Evolutionary conservation across 805 yeast genomes (phyloP).

Genomic region (Yarrowia sp.): DNA sequence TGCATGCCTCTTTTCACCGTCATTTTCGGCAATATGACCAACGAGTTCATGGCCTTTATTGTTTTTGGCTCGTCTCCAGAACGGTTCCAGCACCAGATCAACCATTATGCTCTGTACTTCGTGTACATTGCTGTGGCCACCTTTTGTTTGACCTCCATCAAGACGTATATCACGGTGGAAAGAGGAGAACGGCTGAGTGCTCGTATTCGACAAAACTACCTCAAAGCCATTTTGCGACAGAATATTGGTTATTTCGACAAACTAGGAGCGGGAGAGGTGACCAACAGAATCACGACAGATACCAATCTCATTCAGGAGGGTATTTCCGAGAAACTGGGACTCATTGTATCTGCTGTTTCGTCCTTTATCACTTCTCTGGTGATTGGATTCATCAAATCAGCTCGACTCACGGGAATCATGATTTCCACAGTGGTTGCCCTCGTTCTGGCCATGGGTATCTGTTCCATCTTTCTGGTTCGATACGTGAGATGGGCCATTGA

Average conservation of each 20-base stretch:
- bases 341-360: conserved; percentile 40
- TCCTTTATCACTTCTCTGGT: conserved; percentile 41
- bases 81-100: conserved; percentile 38
- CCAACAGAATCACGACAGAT: conserved; percentile 45
- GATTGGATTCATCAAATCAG: conserved; percentile 39
- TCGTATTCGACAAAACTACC: conserved; percentile 40
- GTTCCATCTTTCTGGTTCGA: conserved; percentile 37
- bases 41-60: conserved; percentile 38
- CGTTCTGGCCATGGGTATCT: conserved; percentile 34
- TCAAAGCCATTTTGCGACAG: conserved; percentile 40
- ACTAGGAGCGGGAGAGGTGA: conserved; percentile 44
- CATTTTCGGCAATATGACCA: conserved; percentile 42
- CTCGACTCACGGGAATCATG: conserved; percentile 40
- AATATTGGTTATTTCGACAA: conserved; percentile 44
- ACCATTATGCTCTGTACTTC: conserved; percentile 41
- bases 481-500: conserved; percentile 30
- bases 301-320: conserved; percentile 43
- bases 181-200: conserved; percentile 44
- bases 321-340: conserved; percentile 43
- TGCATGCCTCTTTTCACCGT: conserved; percentile 43
- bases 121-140: conserved; percentile 43
- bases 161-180: conserved; percentile 40
- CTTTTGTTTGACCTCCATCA: conserved; percentile 36
- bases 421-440: conserved; percentile 39
- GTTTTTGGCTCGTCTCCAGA: conserved; percentile 31